Evolutionary conservation across 2,329 filamentous ascomycete genomes (phyloP), one percentile per base, ranked within the genome.

Genomic region (Talaromyces atroroseus): DNA sequence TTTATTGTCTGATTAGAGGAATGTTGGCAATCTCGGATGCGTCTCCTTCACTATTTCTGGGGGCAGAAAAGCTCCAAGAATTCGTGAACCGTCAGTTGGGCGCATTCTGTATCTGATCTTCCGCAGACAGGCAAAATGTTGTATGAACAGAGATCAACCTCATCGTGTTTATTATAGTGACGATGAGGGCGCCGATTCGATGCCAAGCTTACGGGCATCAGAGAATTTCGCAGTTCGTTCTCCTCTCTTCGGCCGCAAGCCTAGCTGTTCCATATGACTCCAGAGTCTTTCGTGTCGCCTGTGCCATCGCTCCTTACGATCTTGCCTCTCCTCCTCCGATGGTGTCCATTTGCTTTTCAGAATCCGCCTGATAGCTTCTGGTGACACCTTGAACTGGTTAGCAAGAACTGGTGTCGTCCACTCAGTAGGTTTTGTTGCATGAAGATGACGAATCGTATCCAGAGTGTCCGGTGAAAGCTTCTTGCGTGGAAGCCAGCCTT

Each of bases 401-500:
- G 92, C 84, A 14, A 97, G 83, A 34, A 84, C 80, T 16, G 80
- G 72, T 0, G 88, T 95, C 3, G 87, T 88, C 75, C 91, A 96
- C 57, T 81, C 79, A 2, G 87, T 80, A 0, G 92, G 90, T 60
- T 90, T 87, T 63, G 90, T 85, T 24, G 81, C 76, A 70, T 96
- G 84, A 34, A 99, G 78, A 20, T 89, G 86, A 44, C 91, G 85
- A 63, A 99, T 95, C 44, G 91, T 92, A n/a, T 89, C 86, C 32
- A 96, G 78, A 1, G 92, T 90, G 71, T 97, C 92, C 0, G 94
- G 94, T 0, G 94, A 97, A 10, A 99, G 80, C 58, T 86, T 86
- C 72, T 95, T 96, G 49, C 82, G 81, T 29, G 94, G 92, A 26
- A 81, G 80, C 92, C 92, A 99, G 10, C 86, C 76, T 40, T 74